A percentile compares a stretch with the other conserved stretches of the same genome.
phyloP scores from a whole-genome alignment of 2,329 filamentous ascomycete genomes.

The Aspergillus sp. region DNA sequence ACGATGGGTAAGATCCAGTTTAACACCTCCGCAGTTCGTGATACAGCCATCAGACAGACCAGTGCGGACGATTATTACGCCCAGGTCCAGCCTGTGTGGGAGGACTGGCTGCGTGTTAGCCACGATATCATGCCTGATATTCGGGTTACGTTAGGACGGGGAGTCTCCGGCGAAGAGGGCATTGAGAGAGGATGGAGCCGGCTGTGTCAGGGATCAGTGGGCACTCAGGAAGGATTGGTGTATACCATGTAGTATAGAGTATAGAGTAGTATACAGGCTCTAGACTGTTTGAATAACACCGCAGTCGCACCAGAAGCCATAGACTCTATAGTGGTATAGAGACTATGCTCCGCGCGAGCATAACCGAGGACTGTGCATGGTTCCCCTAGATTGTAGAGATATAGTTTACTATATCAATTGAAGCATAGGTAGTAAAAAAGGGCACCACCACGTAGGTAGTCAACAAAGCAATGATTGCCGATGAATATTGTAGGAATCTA shows the following conservation, averaged over 20 bases:
- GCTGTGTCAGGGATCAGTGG: conserved; percentile 2
- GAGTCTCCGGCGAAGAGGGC: conserved; percentile 5
- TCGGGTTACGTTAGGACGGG: conserved; percentile 3
- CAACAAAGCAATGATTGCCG: too few species aligned
- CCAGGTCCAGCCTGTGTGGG: conserved; percentile 1
- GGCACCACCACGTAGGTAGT: too few species aligned
- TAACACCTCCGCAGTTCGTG: conserved; percentile 12
- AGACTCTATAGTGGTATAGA: too few species aligned
- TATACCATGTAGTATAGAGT: not conserved
- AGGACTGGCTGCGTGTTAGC: conserved; percentile 10
- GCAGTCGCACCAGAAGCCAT: too few species aligned
- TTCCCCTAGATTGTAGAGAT: too few species aligned
- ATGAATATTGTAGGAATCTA: too few species aligned
- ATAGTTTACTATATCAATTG: too few species aligned
- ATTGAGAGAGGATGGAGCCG: conserved; percentile 9
- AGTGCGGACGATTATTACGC: conserved; percentile 4
- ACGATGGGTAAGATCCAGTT: conserved; percentile 9
- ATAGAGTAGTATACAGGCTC: too few species aligned
- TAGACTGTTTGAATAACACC: too few species aligned
- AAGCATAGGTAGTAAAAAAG: too few species aligned
- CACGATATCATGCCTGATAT: conserved; percentile 4
- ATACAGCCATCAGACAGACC: not conserved
- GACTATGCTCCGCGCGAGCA: too few species aligned
- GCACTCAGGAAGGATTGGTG: conserved; percentile 11
- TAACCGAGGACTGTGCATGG: too few species aligned